These are phyloP conservation scores for Wickerhamomyces chambardii DNA, from an alignment of 805 yeast genomes.

Conservation along the genomic window DNA sequence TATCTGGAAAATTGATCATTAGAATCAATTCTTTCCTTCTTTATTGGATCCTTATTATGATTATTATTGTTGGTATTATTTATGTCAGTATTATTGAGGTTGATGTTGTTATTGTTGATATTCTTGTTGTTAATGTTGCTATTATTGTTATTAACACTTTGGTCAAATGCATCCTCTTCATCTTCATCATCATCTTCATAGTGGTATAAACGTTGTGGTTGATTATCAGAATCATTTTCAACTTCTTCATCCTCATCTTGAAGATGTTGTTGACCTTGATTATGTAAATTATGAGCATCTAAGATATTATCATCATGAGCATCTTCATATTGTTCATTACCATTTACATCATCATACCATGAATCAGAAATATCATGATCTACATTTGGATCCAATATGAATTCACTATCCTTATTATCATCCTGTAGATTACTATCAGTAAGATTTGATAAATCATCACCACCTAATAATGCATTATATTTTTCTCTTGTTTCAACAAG, in stretches of 20 bases:
- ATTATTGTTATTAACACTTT: constrained; percentile 16
- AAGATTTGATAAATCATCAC: constrained; percentile 29
- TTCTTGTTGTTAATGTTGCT: too few relatives aligned
- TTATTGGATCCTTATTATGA: constrained; percentile 26
- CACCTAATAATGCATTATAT: constrained; percentile 90
- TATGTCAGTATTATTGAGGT: too few relatives aligned
- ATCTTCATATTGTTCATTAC: constrained; percentile 5
- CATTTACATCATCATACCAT: constrained; percentile 19
- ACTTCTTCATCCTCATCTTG: constrained; percentile 2
- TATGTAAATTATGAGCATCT: constrained; percentile 16
- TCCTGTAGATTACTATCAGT: constrained; percentile 16
- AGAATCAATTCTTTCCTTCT: constrained; percentile 24
- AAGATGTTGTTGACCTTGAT: constrained; percentile 17
- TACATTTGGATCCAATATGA: constrained; percentile 22
- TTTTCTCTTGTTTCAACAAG: constrained; percentile 86
- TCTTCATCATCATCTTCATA: constrained; percentile 4
- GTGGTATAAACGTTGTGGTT: not conserved
- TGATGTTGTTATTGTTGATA: too few relatives aligned
- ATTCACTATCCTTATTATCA: too few relatives aligned
- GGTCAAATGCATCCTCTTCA: constrained; percentile 12
- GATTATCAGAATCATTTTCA: constrained; percentile 17
- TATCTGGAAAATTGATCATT: constrained; percentile 33
- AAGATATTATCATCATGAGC: constrained; percentile 12
- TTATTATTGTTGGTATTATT: too few relatives aligned
- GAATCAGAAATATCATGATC: constrained; percentile 23